These are phyloP conservation scores for Erucastrum elatum DNA, from an alignment of 345 rosid species.

Conservation along the genomic window DNA sequence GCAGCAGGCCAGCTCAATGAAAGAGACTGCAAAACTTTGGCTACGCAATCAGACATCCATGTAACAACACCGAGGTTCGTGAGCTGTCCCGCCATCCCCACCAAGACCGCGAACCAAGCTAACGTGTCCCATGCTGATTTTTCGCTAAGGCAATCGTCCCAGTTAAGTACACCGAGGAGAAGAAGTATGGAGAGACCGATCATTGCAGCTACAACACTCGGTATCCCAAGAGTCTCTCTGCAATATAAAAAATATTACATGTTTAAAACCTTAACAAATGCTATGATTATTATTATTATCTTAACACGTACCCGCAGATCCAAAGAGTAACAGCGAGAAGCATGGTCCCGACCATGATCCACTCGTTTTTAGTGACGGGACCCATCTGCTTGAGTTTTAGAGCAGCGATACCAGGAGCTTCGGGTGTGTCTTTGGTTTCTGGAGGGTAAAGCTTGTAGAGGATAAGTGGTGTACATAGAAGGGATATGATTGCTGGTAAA, in stretches of 20 bases:
- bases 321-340: conserved; percentile 89
- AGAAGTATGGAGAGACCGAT: conserved; percentile 87
- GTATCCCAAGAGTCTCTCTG: conserved; percentile 81
- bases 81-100: conserved; percentile 95
- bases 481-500: conserved; percentile 72
- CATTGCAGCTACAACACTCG: conserved; percentile 98
- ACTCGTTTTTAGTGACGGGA: conserved; percentile 77
- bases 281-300: neutral
- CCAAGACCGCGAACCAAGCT: conserved; percentile 92
- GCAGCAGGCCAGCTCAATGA: conserved; percentile 95
- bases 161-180: conserved; percentile 82
- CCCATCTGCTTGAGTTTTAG: conserved; percentile 79
- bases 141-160: conserved; percentile 96
- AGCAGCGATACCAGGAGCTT: conserved; percentile 92
- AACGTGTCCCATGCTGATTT: conserved; percentile 98
- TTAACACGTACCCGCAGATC: conserved; percentile 72
- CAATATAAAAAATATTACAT: neutral
- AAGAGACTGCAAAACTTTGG: conserved; percentile 59
- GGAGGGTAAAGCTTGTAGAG: conserved; percentile 93
- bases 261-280: neutral
- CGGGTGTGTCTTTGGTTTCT: conserved; percentile 89
- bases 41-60: conserved; percentile 90
- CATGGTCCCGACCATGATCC: conserved; percentile 95
- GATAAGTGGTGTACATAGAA: conserved; percentile 74
- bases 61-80: conserved; percentile 80